Base-by-base conservation (phyloP, 306 rosid genomes). In the Quercus parvula region DNA sequence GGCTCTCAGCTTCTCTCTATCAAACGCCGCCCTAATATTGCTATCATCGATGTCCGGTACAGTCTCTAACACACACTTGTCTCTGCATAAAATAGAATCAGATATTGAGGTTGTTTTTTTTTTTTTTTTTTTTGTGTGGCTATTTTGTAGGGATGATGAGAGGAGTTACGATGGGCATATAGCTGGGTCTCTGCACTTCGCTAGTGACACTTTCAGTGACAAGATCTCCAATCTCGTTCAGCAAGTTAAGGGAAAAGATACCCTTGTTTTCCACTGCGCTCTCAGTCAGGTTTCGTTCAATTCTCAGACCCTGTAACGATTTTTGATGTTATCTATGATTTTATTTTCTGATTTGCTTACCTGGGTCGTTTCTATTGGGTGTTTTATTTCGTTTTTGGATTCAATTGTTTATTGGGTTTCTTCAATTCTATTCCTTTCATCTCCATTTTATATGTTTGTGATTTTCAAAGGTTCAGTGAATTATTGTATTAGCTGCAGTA, bases 201-300 rank as follows among this genome's bases (percentile, higher is more conserved):
- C 97, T 3, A 92, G 89, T 79, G 84, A 82, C 59, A 25, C 84
- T 82, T 92, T 92, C 90, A 80, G 86, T 51, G 90, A 87, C 22
- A 86, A 86, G 82, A 85, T 92, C 12, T 57, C 93, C 2, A 84
- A 87, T 74, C 97, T 92, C 24, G 1, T 88, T 78, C 90, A 85
- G 8, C 80, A 91, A 38, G 92, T 91, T 75, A 81, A 87, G 57
- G 97, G 89, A 70, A 92, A 91, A 83, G 97, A 94, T 73, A 94
- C 97, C 75, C 88, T 92, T 20, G 97, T 94, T 57, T 94, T 92
- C 73, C 97, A 89, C 87, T 94, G 97, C 79, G 97, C 97, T 82
- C 88, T 93, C 4, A 91, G 95, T 81, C 97, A 88, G 91, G 93
- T 90, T 63, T 46, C 25, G 31, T 69, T 27, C 14, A 14, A 2